Evolutionary conservation across 257 asterid species (phyloP).

Genomic region (Fraxinus cuspidata): DNA sequence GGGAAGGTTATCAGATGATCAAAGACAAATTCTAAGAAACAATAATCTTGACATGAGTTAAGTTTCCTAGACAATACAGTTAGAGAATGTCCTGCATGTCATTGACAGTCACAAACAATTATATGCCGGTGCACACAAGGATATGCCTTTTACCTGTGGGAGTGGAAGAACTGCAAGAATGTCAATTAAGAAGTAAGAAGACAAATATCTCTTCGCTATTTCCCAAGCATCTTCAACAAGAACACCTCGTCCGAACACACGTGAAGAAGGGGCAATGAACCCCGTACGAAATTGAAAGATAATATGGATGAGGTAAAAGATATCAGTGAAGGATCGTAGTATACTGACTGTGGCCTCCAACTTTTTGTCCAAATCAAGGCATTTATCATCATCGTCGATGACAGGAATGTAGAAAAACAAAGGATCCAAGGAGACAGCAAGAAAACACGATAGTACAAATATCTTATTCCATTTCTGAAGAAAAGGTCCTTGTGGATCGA

Average conservation of each 20-base stretch:
- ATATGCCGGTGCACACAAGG: neutral
- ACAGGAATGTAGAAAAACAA: constrained; percentile 92
- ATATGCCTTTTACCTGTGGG: constrained; percentile 70
- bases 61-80: neutral
- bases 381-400: constrained; percentile 59
- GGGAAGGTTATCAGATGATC: constrained; percentile 34
- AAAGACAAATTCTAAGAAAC: constrained; percentile 22
- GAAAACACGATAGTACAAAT: constrained; percentile 74
- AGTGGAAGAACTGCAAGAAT: constrained; percentile 96
- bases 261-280: constrained; percentile 92
- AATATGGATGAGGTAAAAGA: constrained; percentile 83
- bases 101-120: constrained; percentile 2
- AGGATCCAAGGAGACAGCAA: constrained; percentile 97
- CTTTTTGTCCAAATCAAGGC: constrained; percentile 79
- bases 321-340: constrained; percentile 82
- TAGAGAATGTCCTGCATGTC: constrained; percentile 11
- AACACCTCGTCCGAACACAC: constrained; percentile 99
- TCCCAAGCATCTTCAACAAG: constrained; percentile 89
- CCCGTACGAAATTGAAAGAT: constrained; percentile 96
- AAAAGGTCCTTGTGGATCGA: constrained; percentile 93
- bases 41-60: constrained; percentile 2
- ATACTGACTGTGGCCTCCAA: constrained; percentile 76
- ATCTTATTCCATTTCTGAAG: constrained; percentile 98
- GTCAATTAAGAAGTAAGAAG: constrained; percentile 82
- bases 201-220: constrained; percentile 89